Evolutionary conservation across 73 alveolate species (phyloP).

Genomic region (Durusdinium trenchii): DNA sequence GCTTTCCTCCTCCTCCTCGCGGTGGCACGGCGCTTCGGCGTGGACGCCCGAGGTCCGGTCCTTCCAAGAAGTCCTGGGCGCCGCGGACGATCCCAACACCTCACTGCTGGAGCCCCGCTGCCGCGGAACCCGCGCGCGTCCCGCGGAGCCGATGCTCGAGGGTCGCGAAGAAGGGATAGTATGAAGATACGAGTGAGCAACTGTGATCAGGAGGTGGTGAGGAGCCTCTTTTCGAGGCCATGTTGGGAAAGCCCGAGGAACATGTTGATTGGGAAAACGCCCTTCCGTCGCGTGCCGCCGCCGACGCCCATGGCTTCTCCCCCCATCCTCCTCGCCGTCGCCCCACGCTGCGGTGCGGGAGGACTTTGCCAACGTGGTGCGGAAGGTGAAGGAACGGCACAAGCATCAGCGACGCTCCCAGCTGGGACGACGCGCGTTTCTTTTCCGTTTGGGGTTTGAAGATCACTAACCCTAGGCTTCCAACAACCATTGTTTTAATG

Average conservation of each 20-base stretch:
- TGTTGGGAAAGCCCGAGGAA: neutral
- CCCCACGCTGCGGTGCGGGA: neutral
- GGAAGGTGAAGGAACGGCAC: conserved; percentile 79
- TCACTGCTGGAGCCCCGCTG: too few relatives aligned
- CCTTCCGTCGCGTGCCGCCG: neutral
- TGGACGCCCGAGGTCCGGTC: conserved; percentile 90
- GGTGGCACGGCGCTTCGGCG: too few relatives aligned
- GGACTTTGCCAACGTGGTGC: conserved; percentile 66
- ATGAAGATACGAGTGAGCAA: neutral
- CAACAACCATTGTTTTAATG: too few relatives aligned
- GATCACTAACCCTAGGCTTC: too few relatives aligned
- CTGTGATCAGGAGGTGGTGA: neutral
- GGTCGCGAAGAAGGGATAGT: too few relatives aligned
- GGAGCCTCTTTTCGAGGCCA: neutral
- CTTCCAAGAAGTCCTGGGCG: conserved; percentile 65
- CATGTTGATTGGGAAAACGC: neutral
- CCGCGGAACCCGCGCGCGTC: too few relatives aligned
- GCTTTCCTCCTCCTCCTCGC: too few relatives aligned
- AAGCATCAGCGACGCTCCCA: conserved; percentile 50
- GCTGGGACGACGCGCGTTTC: neutral
- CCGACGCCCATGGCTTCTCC: neutral
- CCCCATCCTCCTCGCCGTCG: neutral
- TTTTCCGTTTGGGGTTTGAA: neutral
- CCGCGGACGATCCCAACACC: too few relatives aligned
- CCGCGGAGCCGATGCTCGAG: too few relatives aligned